phyloP scores from a whole-genome alignment of 371 early-diverging fungal genomes.

The Entomophthora muscae region DNA sequence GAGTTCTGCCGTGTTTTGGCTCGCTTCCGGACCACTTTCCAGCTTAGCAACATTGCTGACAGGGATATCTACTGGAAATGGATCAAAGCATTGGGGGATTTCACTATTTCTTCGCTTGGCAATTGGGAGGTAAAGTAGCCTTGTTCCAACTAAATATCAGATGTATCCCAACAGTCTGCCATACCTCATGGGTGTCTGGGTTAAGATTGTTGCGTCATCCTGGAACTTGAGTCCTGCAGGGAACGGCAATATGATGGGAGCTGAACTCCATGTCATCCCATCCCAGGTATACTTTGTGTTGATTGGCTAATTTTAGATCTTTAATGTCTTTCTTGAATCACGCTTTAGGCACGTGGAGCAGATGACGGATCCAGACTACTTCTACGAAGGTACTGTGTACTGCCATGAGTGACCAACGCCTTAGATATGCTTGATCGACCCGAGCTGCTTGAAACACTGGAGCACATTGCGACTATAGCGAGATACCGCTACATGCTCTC shows the following conservation, averaged over 20 bases:
- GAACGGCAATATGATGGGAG: slow-evolving; percentile 22
- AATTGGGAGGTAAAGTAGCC: slow-evolving; percentile 39
- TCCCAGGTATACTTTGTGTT: slow-evolving; percentile 8
- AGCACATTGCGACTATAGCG: neutral
- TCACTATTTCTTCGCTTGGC: slow-evolving; percentile 53
- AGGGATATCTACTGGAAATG: slow-evolving; percentile 46
- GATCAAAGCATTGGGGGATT: slow-evolving; percentile 50
- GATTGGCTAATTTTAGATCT: slow-evolving; percentile 15
- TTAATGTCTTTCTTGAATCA: slow-evolving; percentile 8
- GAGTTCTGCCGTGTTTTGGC: slow-evolving; percentile 69
- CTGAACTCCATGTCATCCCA: slow-evolving; percentile 3
- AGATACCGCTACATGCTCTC: slow-evolving; percentile 1
- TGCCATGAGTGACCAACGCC: neutral
- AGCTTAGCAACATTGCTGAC: slow-evolving; percentile 54
- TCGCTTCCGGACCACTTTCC: slow-evolving; percentile 63
- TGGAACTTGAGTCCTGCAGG: slow-evolving; percentile 27
- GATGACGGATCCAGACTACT: slow-evolving; percentile 15
- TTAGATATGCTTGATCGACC: slow-evolving; percentile 5
- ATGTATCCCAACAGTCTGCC: slow-evolving; percentile 59
- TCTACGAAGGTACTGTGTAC: slow-evolving; percentile 3
- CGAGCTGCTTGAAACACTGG: neutral
- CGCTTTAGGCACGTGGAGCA: slow-evolving; percentile 10
- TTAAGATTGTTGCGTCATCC: slow-evolving; percentile 45
- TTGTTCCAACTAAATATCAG: slow-evolving; percentile 13
- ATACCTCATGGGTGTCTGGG: slow-evolving; percentile 75